Evolutionary conservation across 1,139 yeast species (phyloP).

Genomic region (Saccharomycopsis phalli): DNA sequence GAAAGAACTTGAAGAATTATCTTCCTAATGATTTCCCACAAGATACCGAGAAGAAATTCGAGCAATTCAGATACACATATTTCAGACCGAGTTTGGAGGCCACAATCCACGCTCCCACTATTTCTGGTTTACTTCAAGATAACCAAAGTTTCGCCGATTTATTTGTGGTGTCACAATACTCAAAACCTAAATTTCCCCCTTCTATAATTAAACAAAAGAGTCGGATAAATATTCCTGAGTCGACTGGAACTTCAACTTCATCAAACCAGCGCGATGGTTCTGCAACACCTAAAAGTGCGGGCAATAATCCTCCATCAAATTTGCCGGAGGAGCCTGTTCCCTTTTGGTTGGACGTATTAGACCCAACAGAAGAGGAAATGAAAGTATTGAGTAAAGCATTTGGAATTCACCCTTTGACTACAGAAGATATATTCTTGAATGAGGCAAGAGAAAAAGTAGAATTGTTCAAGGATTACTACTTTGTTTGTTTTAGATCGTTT

Average conservation of each 20-base stretch:
- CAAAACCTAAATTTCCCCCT: conserved; percentile 11
- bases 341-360: conserved; percentile 86
- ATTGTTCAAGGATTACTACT: conserved; percentile 77
- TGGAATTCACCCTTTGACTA: conserved; percentile 91
- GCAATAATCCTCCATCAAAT: conserved; percentile 1
- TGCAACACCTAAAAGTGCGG: conserved; percentile 10
- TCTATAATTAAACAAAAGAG: conserved; percentile 18
- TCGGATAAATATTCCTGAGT: conserved; percentile 15
- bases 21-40: conserved; percentile 14
- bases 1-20: conserved; percentile 13
- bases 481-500: conserved; percentile 88
- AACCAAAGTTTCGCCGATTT: conserved; percentile 43
- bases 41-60: conserved; percentile 17
- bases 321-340: conserved; percentile 35
- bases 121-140: conserved; percentile 68
- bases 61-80: conserved; percentile 68
- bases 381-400: conserved; percentile 83
- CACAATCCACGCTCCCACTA: conserved; percentile 83
- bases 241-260: conserved; percentile 29
- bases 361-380: conserved; percentile 97
- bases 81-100: conserved; percentile 84
- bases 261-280: conserved; percentile 6
- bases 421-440: conserved; percentile 90
- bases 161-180: conserved; percentile 35
- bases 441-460: conserved; percentile 96